A percentile compares a stretch with the other conserved stretches of the same genome.
phyloP scores from a whole-genome alignment of 2,329 filamentous ascomycete genomes.

The Metarhizium album region DNA sequence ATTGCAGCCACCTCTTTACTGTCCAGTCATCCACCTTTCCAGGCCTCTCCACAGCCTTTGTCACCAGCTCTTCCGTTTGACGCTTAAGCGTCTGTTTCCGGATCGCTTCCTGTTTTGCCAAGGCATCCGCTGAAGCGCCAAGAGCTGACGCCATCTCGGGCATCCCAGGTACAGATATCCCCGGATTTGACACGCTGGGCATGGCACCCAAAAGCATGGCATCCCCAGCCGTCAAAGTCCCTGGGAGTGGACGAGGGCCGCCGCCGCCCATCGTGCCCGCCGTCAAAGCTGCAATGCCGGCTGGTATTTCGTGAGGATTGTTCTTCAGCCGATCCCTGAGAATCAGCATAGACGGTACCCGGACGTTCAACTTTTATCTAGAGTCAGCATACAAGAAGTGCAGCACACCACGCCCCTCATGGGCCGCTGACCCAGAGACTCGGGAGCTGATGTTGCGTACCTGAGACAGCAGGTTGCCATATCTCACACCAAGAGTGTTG shows the following conservation, averaged over 20 bases:
- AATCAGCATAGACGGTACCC: slow-evolving; percentile 51
- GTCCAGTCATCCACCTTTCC: slow-evolving; percentile 10
- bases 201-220: not conserved
- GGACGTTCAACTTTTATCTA: slow-evolving; percentile 38
- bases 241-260: not conserved
- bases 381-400: not conserved
- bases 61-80: slow-evolving; percentile 9
- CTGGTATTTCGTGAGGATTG: slow-evolving; percentile 2
- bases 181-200: not conserved
- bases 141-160: not conserved
- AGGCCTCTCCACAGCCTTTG: slow-evolving; percentile 7
- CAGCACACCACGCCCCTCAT: not conserved
- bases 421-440: slow-evolving; percentile 1
- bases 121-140: not conserved
- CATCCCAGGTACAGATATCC: not conserved
- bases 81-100: slow-evolving; percentile 5
- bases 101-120: slow-evolving; percentile 5
- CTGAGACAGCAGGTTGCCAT: slow-evolving; percentile 43
- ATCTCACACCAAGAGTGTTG: slow-evolving; percentile 43
- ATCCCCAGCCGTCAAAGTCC: not conserved
- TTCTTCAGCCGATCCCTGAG: slow-evolving; percentile 28
- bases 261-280: not conserved
- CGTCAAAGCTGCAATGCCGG: not conserved
- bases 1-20: slow-evolving; percentile 8
- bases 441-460: slow-evolving; percentile 20